Percentiles rank a stretch among this genome's conserved stretches.
Conservation (phyloP, 2,329 filamentous ascomycete species). For the Epichloe sp. region DNA sequence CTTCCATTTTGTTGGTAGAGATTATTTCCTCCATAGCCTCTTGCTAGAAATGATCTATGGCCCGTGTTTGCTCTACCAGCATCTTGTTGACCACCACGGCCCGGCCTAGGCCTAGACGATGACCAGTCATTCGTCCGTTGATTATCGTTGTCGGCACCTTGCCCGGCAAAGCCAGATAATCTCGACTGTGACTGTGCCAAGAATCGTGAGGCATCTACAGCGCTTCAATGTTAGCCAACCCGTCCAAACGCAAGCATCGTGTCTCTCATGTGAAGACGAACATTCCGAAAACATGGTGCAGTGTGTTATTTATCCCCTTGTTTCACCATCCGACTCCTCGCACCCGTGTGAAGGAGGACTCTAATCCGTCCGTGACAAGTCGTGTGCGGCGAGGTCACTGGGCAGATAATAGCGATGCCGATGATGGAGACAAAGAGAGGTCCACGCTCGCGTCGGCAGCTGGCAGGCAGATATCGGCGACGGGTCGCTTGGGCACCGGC, state of each 20-base stretch:
- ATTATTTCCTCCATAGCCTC: constrained; percentile 53
- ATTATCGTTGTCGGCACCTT: constrained; percentile 33
- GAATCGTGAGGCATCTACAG: constrained; percentile 84
- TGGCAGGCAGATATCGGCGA: background rate
- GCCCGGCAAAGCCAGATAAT: constrained; percentile 54
- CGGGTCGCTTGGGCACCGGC: background rate
- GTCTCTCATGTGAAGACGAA: constrained; percentile 34
- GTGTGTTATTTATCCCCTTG: constrained; percentile 7
- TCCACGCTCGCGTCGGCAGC: background rate
- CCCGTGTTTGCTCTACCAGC: constrained; percentile 15
- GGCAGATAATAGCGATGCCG: background rate
- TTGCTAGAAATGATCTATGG: constrained; percentile 30
- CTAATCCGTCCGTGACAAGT: background rate
- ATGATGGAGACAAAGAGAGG: background rate
- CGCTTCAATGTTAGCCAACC: background rate
- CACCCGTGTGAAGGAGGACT: constrained; percentile 8
- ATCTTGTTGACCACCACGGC: constrained; percentile 20
- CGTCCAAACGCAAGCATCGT: background rate
- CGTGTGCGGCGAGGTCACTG: background rate
- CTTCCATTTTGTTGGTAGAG: constrained; percentile 69
- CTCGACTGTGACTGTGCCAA: constrained; percentile 92
- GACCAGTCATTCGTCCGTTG: constrained; percentile 19
- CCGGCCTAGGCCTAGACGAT: constrained; percentile 21
- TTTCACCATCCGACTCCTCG: constrained; percentile 22
- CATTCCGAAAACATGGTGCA: constrained; percentile 58